Conservation (phyloP, 176 grass and related monocot genomes). For the Tillandsia fasciculata region DNA sequence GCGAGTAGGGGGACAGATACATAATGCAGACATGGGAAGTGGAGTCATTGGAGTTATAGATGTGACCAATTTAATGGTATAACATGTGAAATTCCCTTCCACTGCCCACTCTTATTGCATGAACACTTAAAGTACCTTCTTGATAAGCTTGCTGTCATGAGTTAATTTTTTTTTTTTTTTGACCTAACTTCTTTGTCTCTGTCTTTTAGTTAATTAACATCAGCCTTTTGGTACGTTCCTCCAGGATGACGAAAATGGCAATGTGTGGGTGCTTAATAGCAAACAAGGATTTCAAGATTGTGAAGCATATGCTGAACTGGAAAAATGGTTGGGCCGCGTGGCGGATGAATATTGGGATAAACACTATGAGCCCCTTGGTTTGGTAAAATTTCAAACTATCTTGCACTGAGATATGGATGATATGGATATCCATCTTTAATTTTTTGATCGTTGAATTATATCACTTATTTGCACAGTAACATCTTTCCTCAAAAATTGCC, state of each 20-base stretch:
- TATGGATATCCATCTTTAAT: not conserved
- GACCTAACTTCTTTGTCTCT: no score
- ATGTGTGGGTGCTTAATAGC: slow-evolving; percentile 68
- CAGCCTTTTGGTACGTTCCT: slow-evolving; percentile 16
- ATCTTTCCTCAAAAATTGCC: not conserved
- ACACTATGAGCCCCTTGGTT: slow-evolving; percentile 52
- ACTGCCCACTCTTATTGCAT: no score
- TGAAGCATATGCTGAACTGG: slow-evolving; percentile 69
- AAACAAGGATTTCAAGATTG: slow-evolving; percentile 95
- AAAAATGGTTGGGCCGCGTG: slow-evolving; percentile 62
- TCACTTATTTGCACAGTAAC: not conserved
- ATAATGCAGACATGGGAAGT: slow-evolving; percentile 50
- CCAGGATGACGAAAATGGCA: slow-evolving; percentile 69
- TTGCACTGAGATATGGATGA: not conserved
- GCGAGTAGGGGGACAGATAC: slow-evolving; percentile 60
- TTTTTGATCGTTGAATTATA: slow-evolving; percentile 10
- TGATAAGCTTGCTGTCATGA: not conserved
- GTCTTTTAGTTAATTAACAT: not conserved
- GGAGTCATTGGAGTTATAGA: slow-evolving; percentile 78
- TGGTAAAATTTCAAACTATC: slow-evolving; percentile 35
- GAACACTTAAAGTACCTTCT: not conserved
- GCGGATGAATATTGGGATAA: slow-evolving; percentile 60
- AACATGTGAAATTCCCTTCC: not conserved
- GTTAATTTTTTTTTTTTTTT: slow-evolving; percentile 6
- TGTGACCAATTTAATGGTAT: slow-evolving; percentile 65